Base-by-base conservation (phyloP, 805 yeast species). In the Debaryomyces maramus region DNA sequence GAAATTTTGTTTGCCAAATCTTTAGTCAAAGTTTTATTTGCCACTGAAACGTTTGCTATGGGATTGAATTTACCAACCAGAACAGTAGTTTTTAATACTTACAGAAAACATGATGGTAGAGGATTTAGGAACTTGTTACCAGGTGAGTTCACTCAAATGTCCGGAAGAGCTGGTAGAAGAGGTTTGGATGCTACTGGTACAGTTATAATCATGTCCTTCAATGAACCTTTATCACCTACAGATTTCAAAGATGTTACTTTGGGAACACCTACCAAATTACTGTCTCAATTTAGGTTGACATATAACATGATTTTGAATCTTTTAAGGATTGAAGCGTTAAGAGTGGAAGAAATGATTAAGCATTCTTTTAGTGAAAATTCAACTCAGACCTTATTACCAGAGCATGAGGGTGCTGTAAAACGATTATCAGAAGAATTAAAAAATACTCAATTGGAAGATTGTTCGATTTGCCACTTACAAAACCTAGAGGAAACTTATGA, bases 41-140 rank as follows among this genome's bases (percentile, higher is more conserved):
- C 99, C 0, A 93, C 99, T 0, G 99, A 93, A 62, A 93, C 99
- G 0, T 91, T 93, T 72, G 98, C 99, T 5, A 93, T 93, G 98
- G 99, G 99, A 10, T 76, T 93, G 58, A 93, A 93, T 58, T 70
- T 93, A 56, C 99, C 99, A 9, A 91, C 99, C 0, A 81, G 96
- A 66, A 93, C 99, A 0, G 99, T 93, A 24, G 90, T 91, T 0
- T 93, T 93, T 60, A 78, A 88, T 46, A 88, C 85, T 34, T 67
- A 85, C 36, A 70, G 91, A 49, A 93, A 93, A 56, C 96, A 91
- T 60, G 99, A 93, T 58, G 98, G 98, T 33, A 75, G 81, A 21
- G 77, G 78, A 0, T 81, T 88, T 63, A 76, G 99, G 62, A 78
- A 84, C 55, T 71, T 93, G 44, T 73, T 84, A 7, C 97, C 99